A percentile compares a stretch with the other conserved stretches of the same genome.
Evolutionary conservation across 345 rosid species (phyloP).

Genomic region (Linum usitatissimum): DNA sequence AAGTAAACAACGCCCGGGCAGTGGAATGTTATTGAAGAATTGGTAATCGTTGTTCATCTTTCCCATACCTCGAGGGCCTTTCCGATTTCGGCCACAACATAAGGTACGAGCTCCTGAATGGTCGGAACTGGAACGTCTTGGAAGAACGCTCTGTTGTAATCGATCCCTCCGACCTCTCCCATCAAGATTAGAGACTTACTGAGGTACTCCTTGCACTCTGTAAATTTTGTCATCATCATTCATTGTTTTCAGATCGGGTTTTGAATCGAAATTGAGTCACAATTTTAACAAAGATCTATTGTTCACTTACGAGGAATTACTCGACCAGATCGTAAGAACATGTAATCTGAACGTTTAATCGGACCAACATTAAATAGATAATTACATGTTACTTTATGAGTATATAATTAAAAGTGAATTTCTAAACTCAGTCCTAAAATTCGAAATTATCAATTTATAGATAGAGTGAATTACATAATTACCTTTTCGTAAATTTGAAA

Average conservation of each 20-base stretch:
- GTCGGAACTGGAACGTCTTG: slow-evolving; percentile 28
- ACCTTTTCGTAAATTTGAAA: too few species aligned
- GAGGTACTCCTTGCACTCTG: slow-evolving; percentile 41
- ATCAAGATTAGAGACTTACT: slow-evolving; percentile 46
- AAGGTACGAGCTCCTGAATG: slow-evolving; percentile 32
- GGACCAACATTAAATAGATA: too few species aligned
- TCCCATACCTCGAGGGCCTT: slow-evolving; percentile 24
- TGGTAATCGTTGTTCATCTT: too few species aligned
- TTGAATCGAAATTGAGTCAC: background rate
- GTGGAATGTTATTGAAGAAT: background rate
- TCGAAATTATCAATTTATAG: too few species aligned
- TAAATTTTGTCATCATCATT: background rate
- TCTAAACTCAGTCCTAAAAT: too few species aligned
- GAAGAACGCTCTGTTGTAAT: slow-evolving; percentile 45
- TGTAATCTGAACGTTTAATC: too few species aligned
- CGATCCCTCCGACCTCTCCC: slow-evolving; percentile 69
- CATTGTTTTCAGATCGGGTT: background rate
- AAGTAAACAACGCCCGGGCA: background rate
- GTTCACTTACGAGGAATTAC: too few species aligned
- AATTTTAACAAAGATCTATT: too few species aligned
- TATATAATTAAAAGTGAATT: too few species aligned
- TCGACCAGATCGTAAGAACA: too few species aligned
- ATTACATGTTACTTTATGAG: too few species aligned
- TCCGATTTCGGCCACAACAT: slow-evolving; percentile 35
- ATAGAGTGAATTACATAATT: too few species aligned